A percentile compares a stretch with the other conserved stretches of the same genome.
Conservation (phyloP, 257 asterid species). For the Rehmannia glutinosa region DNA sequence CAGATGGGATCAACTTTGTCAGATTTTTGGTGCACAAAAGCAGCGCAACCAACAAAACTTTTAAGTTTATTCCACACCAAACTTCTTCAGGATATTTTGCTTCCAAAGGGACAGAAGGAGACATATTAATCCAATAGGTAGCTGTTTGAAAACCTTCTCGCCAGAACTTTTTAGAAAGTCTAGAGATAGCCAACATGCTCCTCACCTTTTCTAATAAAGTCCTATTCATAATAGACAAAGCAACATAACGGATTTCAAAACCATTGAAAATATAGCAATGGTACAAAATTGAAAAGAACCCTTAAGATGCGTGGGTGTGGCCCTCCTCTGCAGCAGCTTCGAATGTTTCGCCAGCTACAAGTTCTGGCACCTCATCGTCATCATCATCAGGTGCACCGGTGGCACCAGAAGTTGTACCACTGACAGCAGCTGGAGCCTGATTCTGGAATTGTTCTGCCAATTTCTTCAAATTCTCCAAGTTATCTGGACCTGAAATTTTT, state of each 20-base stretch:
- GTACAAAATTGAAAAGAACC: slow-evolving; percentile 29
- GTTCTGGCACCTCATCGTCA: slow-evolving; percentile 71
- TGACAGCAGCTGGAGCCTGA: slow-evolving; percentile 44
- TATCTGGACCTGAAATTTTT: slow-evolving; percentile 52
- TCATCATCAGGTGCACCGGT: slow-evolving; percentile 33
- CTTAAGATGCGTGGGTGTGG: slow-evolving; percentile 16
- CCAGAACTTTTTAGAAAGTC: too few species aligned
- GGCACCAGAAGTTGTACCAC: slow-evolving; percentile 21
- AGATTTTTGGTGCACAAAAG: too few species aligned
- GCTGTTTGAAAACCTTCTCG: too few species aligned
- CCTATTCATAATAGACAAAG: not conserved
- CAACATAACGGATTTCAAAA: slow-evolving; percentile 19
- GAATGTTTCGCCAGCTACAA: slow-evolving; percentile 57
- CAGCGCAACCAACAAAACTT: too few species aligned
- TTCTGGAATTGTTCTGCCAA: slow-evolving; percentile 74
- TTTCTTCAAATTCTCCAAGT: slow-evolving; percentile 68
- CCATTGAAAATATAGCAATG: slow-evolving; percentile 17
- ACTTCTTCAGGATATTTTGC: too few species aligned
- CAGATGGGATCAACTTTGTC: too few species aligned
- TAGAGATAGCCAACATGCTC: too few species aligned
- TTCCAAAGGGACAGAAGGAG: too few species aligned
- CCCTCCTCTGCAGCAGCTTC: slow-evolving; percentile 71
- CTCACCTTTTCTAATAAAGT: too few species aligned
- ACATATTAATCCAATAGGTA: too few species aligned
- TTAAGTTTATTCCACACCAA: too few species aligned